These are phyloP conservation scores for Mrakia frigida DNA, from an alignment of 768 basidiomycete genomes.

Conservation along the genomic window DNA sequence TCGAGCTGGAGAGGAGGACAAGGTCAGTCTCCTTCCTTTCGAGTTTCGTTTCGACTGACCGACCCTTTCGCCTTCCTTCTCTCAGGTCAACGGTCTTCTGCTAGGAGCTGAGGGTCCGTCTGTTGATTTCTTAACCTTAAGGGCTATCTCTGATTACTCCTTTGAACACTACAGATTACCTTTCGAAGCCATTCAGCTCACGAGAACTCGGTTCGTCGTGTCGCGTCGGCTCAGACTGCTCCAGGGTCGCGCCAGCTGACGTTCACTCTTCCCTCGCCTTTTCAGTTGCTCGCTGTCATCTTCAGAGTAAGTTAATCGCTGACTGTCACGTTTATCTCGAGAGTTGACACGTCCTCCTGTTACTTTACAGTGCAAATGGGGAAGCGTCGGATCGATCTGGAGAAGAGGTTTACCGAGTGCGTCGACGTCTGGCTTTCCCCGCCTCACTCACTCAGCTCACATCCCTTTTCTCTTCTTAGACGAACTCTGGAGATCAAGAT, in stretches of 20 bases:
- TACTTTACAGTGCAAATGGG: constrained; percentile 42
- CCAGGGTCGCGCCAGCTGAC: too few species aligned
- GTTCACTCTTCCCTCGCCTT: neutral
- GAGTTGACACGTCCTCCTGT: too few species aligned
- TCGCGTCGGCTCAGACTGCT: neutral
- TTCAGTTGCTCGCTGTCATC: constrained; percentile 44
- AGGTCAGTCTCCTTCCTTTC: constrained; percentile 25
- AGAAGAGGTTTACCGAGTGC: constrained; percentile 20
- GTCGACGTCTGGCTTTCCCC: neutral
- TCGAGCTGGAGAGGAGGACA: constrained; percentile 43
- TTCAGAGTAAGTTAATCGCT: constrained; percentile 37
- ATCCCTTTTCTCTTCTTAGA: too few species aligned
- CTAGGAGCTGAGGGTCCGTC: neutral
- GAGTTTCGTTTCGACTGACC: neutral
- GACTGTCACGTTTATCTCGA: too few species aligned
- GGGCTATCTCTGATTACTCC: neutral
- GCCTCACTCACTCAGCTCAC: neutral
- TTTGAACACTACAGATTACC: constrained; percentile 38
- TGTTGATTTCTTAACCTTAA: neutral
- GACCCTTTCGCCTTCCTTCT: neutral
- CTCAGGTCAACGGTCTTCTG: constrained; percentile 6
- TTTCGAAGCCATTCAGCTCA: constrained; percentile 47
- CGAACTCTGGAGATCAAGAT: constrained; percentile 22
- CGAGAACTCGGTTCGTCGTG: constrained; percentile 39
- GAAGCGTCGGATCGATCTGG: constrained; percentile 38